Evolutionary conservation across 2,329 filamentous ascomycete species (phyloP), one percentile per base, ranked within the genome.

Genomic region (Aureobasidium lini): DNA sequence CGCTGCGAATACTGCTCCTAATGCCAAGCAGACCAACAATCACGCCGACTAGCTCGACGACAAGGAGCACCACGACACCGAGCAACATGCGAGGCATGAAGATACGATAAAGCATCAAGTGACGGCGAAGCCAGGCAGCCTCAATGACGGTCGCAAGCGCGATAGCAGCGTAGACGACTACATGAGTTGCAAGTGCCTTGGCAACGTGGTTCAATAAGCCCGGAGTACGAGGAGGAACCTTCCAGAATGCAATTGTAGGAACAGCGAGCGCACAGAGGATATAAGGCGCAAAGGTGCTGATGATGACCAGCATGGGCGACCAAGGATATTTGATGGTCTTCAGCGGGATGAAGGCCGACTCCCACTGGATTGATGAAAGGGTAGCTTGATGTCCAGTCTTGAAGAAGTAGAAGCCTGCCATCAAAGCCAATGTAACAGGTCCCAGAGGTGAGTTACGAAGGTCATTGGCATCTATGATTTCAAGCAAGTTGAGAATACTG

Each of bases 331-430:
- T 83, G 64, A 99, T 84, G 6, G 83, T 84, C 61, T 87, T 84
- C 7, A 97, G 81, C 0, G 93, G 89, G 65, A 99, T 89, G 75
- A 99, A 99, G 3, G 91, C 93, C 18, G 84, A 84, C 75, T 99
- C 94, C 94, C 94, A 99, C 70, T 99, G 94, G 69, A 99, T 93
- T 64, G 85, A 89, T 65, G 86, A 83, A 28, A 96, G 81, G 0
- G 86, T 88, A 11, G 93, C 93, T 74, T 97, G 93, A 73, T 99
- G 94, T 62, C 94, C 94, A 0, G 94, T 99, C 71, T 95, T 96
- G 84, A 99, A 99, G 78, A 86, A 99, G 77, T 96, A 87, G 74
- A 93, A 95, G 68, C 88, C 90, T 61, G 92, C 94, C 0, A 99
- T 83, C n/a, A 97, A 76, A 10, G 86, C 93, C 29, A 97, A 82